Base-by-base conservation (phyloP, 2,329 filamentous ascomycete species). In the Didymella arachidicola region DNA sequence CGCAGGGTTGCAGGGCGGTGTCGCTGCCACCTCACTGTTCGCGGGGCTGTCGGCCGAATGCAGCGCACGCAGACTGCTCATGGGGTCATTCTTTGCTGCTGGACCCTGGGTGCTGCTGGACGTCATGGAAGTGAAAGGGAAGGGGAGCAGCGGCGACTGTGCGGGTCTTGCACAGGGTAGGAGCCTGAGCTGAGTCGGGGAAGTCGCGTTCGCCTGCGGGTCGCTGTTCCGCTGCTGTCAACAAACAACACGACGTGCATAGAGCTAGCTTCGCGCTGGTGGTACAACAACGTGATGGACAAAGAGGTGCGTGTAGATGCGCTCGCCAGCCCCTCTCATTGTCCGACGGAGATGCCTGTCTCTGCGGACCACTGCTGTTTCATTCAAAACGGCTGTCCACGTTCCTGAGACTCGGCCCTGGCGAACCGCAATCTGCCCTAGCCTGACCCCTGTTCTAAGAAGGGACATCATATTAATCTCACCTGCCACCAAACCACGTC, bases 51-150 rank as follows among this genome's bases (percentile, higher is more conserved):
- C 55, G 60, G 59, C 65, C 57, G 45, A 39, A 54, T 62, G 61
- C 63, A 61, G 57, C 65, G 63, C 52, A 51, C 53, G 61, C 62
- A 63, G 56, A 56, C 55, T 53, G 68, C 59, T 69, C 68, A 70
- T 70, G 62, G 67, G 62, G 64, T 54, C 68, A 70, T 70, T 63
- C 57, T 66, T 53, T 53, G 44, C 56, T 59, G 50, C 56, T 59
- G 56, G 38, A 57, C 63, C 62, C 59, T 49, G 60, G 52, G 58
- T 57, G 52, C 49, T 53, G 54, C 58, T 62, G 54, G 63, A 63
- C 65, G 65, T 66, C 65, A 62, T 53, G 52, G 45, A 52, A 36
- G 53, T 45, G 49, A 27, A 26, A 50, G 47, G 25, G 44, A 55
- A 59, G 45, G 53, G 56, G 46, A 54, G 42, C 53, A 43, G 48